Evolutionary conservation across 169 alveolate genomes (phyloP).

Genomic region (Toxoplasma gondii): DNA sequence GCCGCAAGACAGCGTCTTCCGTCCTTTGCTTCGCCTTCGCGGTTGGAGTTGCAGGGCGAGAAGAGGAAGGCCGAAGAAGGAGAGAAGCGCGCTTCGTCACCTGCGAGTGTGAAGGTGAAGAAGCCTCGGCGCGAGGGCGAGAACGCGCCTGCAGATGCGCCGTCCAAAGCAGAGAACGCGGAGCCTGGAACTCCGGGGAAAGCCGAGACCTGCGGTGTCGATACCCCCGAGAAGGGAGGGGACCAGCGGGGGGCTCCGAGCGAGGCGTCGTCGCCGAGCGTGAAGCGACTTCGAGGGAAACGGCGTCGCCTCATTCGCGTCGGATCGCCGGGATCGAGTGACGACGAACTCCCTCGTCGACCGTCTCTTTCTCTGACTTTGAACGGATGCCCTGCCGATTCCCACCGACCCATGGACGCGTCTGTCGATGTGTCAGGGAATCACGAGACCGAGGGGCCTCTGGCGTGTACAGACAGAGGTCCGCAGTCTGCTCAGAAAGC

Average conservation of each 20-base stretch:
- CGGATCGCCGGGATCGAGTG: not conserved
- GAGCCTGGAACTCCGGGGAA: too few species aligned
- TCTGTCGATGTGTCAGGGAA: too few species aligned
- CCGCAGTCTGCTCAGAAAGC: too few species aligned
- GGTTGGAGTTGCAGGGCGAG: not conserved
- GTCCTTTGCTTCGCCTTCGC: not conserved
- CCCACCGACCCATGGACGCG: too few species aligned
- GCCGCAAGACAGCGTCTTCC: not conserved
- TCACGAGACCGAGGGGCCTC: too few species aligned
- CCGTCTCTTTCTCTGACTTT: too few species aligned
- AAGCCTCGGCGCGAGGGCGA: conserved; percentile 12
- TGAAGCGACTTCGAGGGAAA: not conserved
- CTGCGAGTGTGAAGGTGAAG: not conserved
- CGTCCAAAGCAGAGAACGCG: not conserved
- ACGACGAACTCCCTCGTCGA: not conserved
- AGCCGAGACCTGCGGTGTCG: too few species aligned
- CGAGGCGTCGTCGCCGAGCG: conserved; percentile 1
- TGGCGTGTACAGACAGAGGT: too few species aligned
- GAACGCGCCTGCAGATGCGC: conserved; percentile 20
- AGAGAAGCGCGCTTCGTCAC: not conserved
- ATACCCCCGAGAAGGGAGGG: conserved; percentile 27
- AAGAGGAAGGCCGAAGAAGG: conserved; percentile 5
- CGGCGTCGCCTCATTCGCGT: conserved; percentile 12
- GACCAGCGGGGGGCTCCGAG: not conserved
- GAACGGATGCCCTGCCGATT: too few species aligned